Evolutionary conservation across 306 rosid species (phyloP), one percentile per base, ranked within the genome.

Genomic region (Acacia acuminata): DNA sequence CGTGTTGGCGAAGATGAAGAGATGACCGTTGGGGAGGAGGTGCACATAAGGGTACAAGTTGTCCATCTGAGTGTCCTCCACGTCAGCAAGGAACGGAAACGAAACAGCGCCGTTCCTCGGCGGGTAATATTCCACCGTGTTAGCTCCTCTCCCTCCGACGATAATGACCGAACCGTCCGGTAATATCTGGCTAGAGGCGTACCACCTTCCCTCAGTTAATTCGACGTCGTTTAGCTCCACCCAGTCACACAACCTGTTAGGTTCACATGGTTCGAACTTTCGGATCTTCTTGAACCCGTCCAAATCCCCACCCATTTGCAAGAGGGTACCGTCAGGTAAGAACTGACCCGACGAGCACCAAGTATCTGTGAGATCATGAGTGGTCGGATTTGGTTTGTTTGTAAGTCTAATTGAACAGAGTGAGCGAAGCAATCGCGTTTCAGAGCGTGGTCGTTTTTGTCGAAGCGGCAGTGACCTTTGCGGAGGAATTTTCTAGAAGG

Each of bases 321-420:
- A 47, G 5, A 94, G 90, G 0, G 97, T 80, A 2, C 98, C 97
- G 80, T 94, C 84, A 0, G 98, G 91, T 71, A 94, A 93, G 74
- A 94, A 94, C 78, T 91, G 94, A 1, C 97, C 98, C 11, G 98
- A 93, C 0, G 98, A 94, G 89, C 98, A 94, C 98, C 98, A 94
- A 2, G 98, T 94, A 85, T 94, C 98, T 10, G 98, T 91, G 66
- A 87, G 82, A 94, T 86, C 82, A 65, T 94, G 13, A 94, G 70
- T 0, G 98, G 94, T 0, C 97, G 92, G 74, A 93, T 76, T 81
- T 84, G 86, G 67, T 88, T 89, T 42, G 94, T 93, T 34, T 64
- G 3, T 3, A 82, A 90, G 89, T 93, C 93, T 36, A 94, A 83
- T 51, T 80, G 68, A 25, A 88, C 88, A 10, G 98, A 94, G 86